phyloP scores from a whole-genome alignment of 2,329 filamentous ascomycete genomes.

The Sporothrix inflata region DNA sequence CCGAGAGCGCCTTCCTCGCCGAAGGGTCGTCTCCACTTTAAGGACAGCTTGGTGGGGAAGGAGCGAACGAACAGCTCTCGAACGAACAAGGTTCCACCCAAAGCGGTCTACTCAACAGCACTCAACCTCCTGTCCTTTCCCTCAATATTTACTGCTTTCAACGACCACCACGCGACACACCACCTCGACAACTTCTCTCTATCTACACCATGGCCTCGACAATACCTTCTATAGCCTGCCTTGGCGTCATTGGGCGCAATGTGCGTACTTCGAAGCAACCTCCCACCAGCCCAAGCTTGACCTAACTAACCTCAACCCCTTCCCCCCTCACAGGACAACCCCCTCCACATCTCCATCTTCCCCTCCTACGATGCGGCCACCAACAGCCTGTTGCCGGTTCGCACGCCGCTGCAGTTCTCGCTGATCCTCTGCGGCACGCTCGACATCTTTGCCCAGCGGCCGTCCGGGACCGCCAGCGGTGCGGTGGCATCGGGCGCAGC shows the following conservation, averaged over 20 bases:
- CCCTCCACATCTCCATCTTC: slow-evolving; percentile 90
- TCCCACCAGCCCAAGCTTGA: not conserved
- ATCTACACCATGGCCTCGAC: slow-evolving; percentile 56
- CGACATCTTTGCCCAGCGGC: slow-evolving; percentile 88
- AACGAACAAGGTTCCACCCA: not conserved
- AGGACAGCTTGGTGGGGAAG: slow-evolving; percentile 22
- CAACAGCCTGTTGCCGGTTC: slow-evolving; percentile 58
- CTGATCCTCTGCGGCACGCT: slow-evolving; percentile 89
- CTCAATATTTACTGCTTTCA: not conserved
- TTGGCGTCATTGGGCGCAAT: slow-evolving; percentile 91
- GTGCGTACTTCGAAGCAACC: slow-evolving; percentile 52
- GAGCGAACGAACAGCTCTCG: slow-evolving; percentile 1
- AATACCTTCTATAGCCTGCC: slow-evolving; percentile 83
- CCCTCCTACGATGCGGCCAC: slow-evolving; percentile 67
- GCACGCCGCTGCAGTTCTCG: slow-evolving; percentile 83
- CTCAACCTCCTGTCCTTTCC: not conserved
- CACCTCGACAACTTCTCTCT: too few relatives aligned
- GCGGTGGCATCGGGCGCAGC: slow-evolving; percentile 38
- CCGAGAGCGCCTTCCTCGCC: not conserved
- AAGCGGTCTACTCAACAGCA: slow-evolving; percentile 15
- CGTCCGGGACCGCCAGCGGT: slow-evolving; percentile 60
- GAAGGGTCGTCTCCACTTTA: not conserved
- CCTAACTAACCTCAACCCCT: not conserved
- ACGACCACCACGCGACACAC: not conserved
- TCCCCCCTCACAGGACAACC: slow-evolving; percentile 75